Conservation (phyloP, 805 yeast species). For the Blastobotrys attinorum region DNA sequence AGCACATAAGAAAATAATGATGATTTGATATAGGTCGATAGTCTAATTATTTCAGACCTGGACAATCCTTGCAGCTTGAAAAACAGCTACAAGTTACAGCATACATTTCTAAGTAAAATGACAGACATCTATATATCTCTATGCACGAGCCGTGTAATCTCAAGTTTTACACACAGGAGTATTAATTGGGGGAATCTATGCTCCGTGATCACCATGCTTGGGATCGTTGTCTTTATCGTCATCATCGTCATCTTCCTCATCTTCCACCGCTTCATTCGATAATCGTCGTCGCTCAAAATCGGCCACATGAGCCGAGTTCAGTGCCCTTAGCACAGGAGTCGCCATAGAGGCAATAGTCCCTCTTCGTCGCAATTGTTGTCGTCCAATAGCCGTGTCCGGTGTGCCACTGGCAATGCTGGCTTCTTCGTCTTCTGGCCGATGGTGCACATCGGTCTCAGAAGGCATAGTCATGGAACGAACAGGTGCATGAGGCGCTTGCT, state of each 20-base stretch:
- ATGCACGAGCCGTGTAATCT: no score
- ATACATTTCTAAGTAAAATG: no score
- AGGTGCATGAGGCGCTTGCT: neutral
- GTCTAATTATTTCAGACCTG: neutral
- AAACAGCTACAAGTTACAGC: no score
- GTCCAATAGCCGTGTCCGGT: neutral
- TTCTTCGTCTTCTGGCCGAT: no score
- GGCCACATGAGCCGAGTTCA: constrained; percentile 22
- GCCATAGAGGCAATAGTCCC: constrained; percentile 16
- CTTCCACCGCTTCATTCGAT: constrained; percentile 19
- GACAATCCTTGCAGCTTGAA: no score
- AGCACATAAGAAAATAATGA: constrained; percentile 1
- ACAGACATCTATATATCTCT: no score
- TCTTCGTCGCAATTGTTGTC: constrained; percentile 5
- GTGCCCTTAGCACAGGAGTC: constrained; percentile 21
- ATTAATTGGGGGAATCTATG: no score
- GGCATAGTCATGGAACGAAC: neutral
- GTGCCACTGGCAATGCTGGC: neutral
- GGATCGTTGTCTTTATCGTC: constrained; percentile 17
- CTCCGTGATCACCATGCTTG: constrained; percentile 2
- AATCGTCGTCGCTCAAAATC: constrained; percentile 24
- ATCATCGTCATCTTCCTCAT: constrained; percentile 28
- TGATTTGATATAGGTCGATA: neutral
- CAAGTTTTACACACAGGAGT: neutral
- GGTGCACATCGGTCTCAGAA: no score